A percentile compares a stretch with the other conserved stretches of the same genome.
These are phyloP conservation scores for Phytophthora palmivora DNA, from an alignment of 352 stramenopile genomes.

Conservation along the genomic window DNA sequence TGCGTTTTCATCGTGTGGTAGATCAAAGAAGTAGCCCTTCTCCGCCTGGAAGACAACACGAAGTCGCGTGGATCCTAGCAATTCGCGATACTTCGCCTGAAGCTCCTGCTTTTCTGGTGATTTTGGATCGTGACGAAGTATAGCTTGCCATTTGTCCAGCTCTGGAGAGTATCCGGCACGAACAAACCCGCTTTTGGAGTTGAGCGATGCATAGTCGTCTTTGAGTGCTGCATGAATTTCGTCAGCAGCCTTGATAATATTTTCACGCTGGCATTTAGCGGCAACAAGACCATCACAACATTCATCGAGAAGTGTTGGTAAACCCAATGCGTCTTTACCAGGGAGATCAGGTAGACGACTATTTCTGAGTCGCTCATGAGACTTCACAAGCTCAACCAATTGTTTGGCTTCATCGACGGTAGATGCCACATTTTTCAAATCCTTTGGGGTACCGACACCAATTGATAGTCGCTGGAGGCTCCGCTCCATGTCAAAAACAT, in stretches of 20 bases:
- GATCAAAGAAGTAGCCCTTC: slow-evolving; percentile 73
- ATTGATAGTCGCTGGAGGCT: slow-evolving; percentile 75
- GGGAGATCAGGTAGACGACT: slow-evolving; percentile 36
- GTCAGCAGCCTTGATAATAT: slow-evolving; percentile 33
- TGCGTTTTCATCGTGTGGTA: slow-evolving; percentile 65
- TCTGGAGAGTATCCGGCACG: slow-evolving; percentile 58
- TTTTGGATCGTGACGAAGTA: slow-evolving; percentile 55
- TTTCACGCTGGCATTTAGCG: slow-evolving; percentile 17
- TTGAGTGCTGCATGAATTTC: slow-evolving; percentile 67
- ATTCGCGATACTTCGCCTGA: slow-evolving; percentile 65
- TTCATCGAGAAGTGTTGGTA: slow-evolving; percentile 38
- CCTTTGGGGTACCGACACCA: slow-evolving; percentile 65
- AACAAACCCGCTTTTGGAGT: slow-evolving; percentile 69
- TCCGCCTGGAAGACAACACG: slow-evolving; percentile 67
- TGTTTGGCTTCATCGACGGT: slow-evolving; percentile 60
- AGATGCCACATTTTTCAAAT: slow-evolving; percentile 71
- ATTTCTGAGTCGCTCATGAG: slow-evolving; percentile 29
- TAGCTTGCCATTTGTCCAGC: slow-evolving; percentile 65
- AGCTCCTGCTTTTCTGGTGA: slow-evolving; percentile 49
- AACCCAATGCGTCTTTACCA: slow-evolving; percentile 24
- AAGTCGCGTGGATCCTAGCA: slow-evolving; percentile 62
- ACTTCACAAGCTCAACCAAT: slow-evolving; percentile 42
- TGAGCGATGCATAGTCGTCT: slow-evolving; percentile 68
- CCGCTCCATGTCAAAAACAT: slow-evolving; percentile 78
- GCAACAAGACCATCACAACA: slow-evolving; percentile 35